phyloP scores from a whole-genome alignment of 2,329 filamentous ascomycete species.

The Incumbomyces delicatus region DNA sequence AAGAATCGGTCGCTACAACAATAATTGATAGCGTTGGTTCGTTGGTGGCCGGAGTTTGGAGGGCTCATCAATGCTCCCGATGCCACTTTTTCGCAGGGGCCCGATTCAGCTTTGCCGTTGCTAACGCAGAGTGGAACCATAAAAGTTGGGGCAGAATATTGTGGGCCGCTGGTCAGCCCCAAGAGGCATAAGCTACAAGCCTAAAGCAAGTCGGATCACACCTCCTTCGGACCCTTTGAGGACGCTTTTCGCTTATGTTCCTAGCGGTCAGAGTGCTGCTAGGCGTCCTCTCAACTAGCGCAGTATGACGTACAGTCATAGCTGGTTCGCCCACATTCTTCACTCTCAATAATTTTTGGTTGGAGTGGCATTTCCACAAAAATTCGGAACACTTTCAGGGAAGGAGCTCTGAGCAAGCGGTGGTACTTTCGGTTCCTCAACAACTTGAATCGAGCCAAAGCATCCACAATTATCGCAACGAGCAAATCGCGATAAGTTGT shows the following conservation, averaged over 20 bases:
- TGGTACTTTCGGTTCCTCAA: neutral
- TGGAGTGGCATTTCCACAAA: neutral
- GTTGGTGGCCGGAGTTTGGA: constrained; percentile 4
- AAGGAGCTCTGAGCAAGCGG: neutral
- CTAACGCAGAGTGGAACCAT: constrained; percentile 1
- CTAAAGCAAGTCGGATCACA: neutral
- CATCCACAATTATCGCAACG: constrained; percentile 2
- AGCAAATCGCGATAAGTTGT: neutral
- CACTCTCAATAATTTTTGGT: neutral
- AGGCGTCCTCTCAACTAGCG: neutral
- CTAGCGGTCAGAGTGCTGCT: neutral
- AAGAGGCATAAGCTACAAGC: neutral
- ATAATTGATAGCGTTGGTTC: constrained; percentile 7
- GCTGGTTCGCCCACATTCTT: neutral
- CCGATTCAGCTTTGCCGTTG: neutral
- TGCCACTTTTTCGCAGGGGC: constrained; percentile 7
- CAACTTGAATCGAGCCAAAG: neutral
- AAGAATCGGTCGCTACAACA: constrained; percentile 1
- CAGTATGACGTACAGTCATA: neutral
- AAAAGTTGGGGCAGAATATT: constrained; percentile 6
- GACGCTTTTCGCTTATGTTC: neutral
- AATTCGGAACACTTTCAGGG: neutral
- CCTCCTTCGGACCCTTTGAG: neutral
- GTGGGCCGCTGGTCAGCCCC: neutral
- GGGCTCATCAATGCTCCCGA: constrained; percentile 6